Conservation (phyloP, 2,329 filamentous ascomycete species). For the Claviceps sp. region DNA sequence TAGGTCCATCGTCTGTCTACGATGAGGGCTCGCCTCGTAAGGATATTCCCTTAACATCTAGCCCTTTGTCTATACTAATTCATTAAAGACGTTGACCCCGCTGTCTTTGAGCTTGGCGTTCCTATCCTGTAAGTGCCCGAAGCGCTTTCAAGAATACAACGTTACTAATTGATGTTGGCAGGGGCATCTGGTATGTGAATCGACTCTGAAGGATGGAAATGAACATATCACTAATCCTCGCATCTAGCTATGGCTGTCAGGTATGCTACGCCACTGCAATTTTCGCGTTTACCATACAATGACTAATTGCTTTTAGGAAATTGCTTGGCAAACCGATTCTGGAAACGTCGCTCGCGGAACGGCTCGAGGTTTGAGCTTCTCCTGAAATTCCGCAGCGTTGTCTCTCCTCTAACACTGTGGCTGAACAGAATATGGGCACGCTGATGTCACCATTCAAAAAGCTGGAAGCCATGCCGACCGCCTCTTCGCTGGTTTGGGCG, state of each 20-base stretch:
- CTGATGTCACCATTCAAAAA: conserved; percentile 31
- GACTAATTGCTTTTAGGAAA: conserved; percentile 31
- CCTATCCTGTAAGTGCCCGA: conserved; percentile 9
- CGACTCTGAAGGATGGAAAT: background rate
- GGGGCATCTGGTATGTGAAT: conserved; percentile 41
- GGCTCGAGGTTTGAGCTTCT: background rate
- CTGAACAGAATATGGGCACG: conserved; percentile 34
- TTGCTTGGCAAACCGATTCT: conserved; percentile 52
- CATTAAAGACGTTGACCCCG: conserved; percentile 54
- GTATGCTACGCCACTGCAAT: background rate
- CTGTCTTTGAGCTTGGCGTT: conserved; percentile 23
- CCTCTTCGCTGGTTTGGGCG: conserved; percentile 65
- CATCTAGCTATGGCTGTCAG: background rate
- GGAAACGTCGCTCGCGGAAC: conserved; percentile 38
- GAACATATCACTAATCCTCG: background rate
- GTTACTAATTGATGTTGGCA: background rate
- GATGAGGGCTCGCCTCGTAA: conserved; percentile 46
- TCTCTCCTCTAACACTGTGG: background rate
- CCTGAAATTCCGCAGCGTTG: background rate
- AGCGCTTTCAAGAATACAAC: background rate
- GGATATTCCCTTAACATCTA: conserved; percentile 17
- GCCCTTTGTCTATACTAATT: background rate
- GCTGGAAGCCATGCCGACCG: conserved; percentile 50
- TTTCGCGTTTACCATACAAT: background rate
- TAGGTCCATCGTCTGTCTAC: conserved; percentile 59